Evolutionary conservation across 1,284 basidiomycete genomes (phyloP), one percentile per base, ranked within the genome.

Genomic region (Sparassis latifolia): DNA sequence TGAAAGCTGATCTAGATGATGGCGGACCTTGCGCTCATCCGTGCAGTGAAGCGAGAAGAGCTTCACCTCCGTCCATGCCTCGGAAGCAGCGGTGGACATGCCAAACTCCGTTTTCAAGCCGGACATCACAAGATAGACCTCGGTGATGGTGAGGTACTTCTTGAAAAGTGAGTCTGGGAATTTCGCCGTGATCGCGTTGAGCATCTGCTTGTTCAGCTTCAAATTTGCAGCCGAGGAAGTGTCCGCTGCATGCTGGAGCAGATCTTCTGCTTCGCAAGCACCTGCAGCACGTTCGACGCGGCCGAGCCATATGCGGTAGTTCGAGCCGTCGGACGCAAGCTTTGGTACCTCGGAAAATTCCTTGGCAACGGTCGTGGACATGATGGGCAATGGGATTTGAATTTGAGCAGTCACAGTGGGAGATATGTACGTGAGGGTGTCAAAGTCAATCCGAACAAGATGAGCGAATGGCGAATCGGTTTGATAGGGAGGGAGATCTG

Each of bases 221-320:
- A 41, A 27, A 12, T 43, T 29, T 3, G 10, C 45, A 38, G 44
- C 4, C 3, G 10, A 31, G 33, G 31, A n/a, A 1, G 50, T 10
- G 29, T 6, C 42, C 9, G 29, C 42, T 31, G 45, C 37, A 20
- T 30, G 12, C 10, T 29, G 40, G 27, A 52, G 43, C 29, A 49
- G 38, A 7, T 49, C 29, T 27, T 52, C 47, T 12, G n/a, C 42
- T 5, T 33, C 46, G 29, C 45, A 51, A 10, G 50, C 53, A 27
- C 42, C 33, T 7, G 53, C 50, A 27, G 49, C 50, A 40, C 51
- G 46, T 10, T 37, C 33, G 37, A 50, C 50, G 30, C 50, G 53
- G 30, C 47, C 50, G n/a, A 45, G 29, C 53, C 53, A 54, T 3
- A 49, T 54, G n/a, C 47, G 43, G 33, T 52, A 54, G 31, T 54